A percentile compares a stretch with the other conserved stretches of the same genome.
These are phyloP conservation scores for Gyrodon lividus DNA, from an alignment of 768 basidiomycete genomes.

Conservation along the genomic window DNA sequence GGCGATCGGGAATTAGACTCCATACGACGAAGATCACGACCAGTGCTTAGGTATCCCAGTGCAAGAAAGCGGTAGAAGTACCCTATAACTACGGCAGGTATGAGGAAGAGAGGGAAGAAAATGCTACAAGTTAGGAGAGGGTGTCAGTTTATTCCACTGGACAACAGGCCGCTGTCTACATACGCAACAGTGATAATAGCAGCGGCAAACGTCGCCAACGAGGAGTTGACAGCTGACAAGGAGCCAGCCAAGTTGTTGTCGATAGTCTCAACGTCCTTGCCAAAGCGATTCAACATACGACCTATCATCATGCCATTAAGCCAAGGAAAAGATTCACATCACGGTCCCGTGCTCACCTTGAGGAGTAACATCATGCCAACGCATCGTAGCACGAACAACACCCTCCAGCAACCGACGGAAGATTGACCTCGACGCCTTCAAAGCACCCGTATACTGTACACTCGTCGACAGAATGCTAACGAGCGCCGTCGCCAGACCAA, in stretches of 20 bases:
- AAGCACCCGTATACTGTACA: slow-evolving; percentile 57
- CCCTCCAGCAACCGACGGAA: slow-evolving; percentile 58
- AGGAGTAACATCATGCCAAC: slow-evolving; percentile 83
- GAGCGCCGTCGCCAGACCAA: slow-evolving; percentile 51
- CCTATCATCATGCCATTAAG: slow-evolving; percentile 38
- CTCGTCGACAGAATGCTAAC: slow-evolving; percentile 45
- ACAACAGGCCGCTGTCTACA: slow-evolving; percentile 24
- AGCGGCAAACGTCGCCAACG: slow-evolving; percentile 69
- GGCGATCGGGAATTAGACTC: slow-evolving; percentile 86
- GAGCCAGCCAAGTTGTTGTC: slow-evolving; percentile 69
- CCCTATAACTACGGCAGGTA: slow-evolving; percentile 75
- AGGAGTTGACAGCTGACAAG: slow-evolving; percentile 74
- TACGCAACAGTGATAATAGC: slow-evolving; percentile 72
- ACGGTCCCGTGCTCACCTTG: slow-evolving; percentile 44
- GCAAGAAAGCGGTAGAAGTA: slow-evolving; percentile 69
- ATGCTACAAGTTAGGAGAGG: slow-evolving; percentile 35
- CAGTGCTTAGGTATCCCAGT: slow-evolving; percentile 73
- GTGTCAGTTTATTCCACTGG: slow-evolving; percentile 14
- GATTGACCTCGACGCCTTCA: slow-evolving; percentile 35
- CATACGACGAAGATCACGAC: slow-evolving; percentile 84
- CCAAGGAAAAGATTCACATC: background rate
- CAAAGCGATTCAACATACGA: slow-evolving; percentile 85
- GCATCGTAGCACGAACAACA: slow-evolving; percentile 80
- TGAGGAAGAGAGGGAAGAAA: slow-evolving; percentile 79
- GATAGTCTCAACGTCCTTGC: slow-evolving; percentile 85